Base-by-base conservation (phyloP, 1,284 basidiomycete genomes). In the Leccinum huronense region DNA sequence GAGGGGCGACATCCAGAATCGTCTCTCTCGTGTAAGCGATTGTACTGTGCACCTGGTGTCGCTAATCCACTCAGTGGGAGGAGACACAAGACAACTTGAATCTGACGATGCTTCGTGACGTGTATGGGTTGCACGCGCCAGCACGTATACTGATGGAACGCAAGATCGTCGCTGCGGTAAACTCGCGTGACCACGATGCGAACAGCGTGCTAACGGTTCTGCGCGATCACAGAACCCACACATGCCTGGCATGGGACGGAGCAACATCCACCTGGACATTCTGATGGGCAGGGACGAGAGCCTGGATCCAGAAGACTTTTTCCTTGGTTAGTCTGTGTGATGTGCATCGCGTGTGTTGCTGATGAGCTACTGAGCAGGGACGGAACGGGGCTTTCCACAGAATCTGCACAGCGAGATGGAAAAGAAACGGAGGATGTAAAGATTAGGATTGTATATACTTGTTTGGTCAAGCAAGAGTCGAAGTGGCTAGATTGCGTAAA, bases 91-190 rank as follows among this genome's bases (percentile, higher is more conserved):
- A 94, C 75, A 91, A 92, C 75, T 76, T 96, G 63, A 91, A 92
- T 76, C 81, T 97, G 66, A 94, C 87, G 55, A 80, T 97, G 78
- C 86, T 95, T 75, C 86, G 96, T 62, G 90, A 95, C 77, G 78
- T 90, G 45, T 92, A 90, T 73, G 97, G 97, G 45, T 76, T 98
- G 68, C 93, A 93, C 70, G 89, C 92, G 42, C 97, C 97, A 5
- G 85, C 97, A 75, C 85, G 95, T 55, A 81, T 88, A 64, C 81
- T 97, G 71, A 98, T 99, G 97, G 97, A 99, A 77, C 85, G 95
- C 72, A 93, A 91, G 81, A 85, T 95, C 57, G 93, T 94, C 14
- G 78, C 85, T 59, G 78, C 86, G 66, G 95, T 95, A 71, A 53
- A 71, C 38, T 33, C 53, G 61, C 38, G 34, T 59, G 62, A 38